Evolutionary conservation across 1,139 yeast genomes (phyloP), one percentile per base, ranked within the genome.

Genomic region (Blastobotrys serpentis): DNA sequence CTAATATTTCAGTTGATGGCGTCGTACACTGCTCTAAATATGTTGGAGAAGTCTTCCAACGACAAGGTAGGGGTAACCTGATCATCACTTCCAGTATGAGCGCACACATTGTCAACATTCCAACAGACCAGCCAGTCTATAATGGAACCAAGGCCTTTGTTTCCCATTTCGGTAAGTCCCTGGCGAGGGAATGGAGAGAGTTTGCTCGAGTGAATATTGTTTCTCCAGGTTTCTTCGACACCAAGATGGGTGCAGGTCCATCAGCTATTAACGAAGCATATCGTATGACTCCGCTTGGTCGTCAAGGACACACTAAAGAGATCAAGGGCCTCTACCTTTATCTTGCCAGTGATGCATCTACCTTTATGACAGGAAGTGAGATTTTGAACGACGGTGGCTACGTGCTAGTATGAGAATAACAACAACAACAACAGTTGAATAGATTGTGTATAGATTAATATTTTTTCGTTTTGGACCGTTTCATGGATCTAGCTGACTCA

Each of bases 131-230:
- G 70, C 83, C 85, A 41, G 87, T 87, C 21, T 86, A 86, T 72
- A 85, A 84, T 69, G 83, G 85, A 64, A 82, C 89, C 57, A 86
- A 86, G 71, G 92, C 95, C 21, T 94, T 88, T 47, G 85, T 84
- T 43, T 76, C 81, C 53, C 94, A 85, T 65, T 73, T 84, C 64
- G 79, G 81, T 51, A 83, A 78, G 68, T 77, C 88, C 1, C 73
- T 86, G 54, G 94, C 92, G 13, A 79, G 82, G 44, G 95, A 86
- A 68, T 86, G 95, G 94, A 86, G 92, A 32, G 79, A 79, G 59
- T 82, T 83, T 46, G 81, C 83, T 62, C 77, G 95, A 66, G 88
- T 85, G 52, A 86, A 86, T 70, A 71, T 85, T 36, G 70, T 86
- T 48, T 81, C 88, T 32, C 95, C 95, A 23, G 95, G 95, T 44